Conservation (phyloP, 2,329 filamentous ascomycete genomes). For the Penicillium sp. region DNA sequence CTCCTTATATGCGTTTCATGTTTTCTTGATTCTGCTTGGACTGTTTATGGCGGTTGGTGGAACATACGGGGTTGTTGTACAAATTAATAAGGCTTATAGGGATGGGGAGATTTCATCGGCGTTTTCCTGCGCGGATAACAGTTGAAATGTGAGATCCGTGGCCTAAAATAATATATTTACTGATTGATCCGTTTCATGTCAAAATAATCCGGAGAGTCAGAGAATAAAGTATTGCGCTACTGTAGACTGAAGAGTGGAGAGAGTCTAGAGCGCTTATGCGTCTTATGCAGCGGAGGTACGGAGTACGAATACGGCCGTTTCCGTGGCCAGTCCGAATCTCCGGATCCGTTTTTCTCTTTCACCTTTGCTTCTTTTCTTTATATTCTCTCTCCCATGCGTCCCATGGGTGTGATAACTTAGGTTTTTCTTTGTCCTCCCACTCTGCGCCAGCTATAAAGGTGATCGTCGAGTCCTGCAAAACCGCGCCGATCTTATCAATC, state of each 20-base stretch:
- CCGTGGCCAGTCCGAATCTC: too few relatives aligned
- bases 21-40: conserved; percentile 46
- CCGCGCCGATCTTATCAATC: not conserved
- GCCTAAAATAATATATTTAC: not conserved
- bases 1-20: conserved; percentile 43
- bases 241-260: too few relatives aligned
- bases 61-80: conserved; percentile 32
- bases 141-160: not conserved
- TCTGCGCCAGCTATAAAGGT: not conserved
- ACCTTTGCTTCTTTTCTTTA: not conserved
- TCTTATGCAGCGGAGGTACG: too few relatives aligned
- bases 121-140: conserved; percentile 17
- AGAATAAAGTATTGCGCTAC: too few relatives aligned
- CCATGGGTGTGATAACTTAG: too few relatives aligned
- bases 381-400: too few relatives aligned
- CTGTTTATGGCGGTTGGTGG: conserved; percentile 52
- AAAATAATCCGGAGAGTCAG: too few relatives aligned
- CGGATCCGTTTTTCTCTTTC: not conserved
- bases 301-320: too few relatives aligned
- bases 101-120: conserved; percentile 19
- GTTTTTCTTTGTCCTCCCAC: not conserved
- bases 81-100: conserved; percentile 22
- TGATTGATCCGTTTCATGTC: too few relatives aligned
- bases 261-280: too few relatives aligned
- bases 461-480: not conserved